Percentiles rank a stretch among this genome's conserved stretches.
Conservation (phyloP, 257 asterid species). For the Scutellaria barbata region DNA sequence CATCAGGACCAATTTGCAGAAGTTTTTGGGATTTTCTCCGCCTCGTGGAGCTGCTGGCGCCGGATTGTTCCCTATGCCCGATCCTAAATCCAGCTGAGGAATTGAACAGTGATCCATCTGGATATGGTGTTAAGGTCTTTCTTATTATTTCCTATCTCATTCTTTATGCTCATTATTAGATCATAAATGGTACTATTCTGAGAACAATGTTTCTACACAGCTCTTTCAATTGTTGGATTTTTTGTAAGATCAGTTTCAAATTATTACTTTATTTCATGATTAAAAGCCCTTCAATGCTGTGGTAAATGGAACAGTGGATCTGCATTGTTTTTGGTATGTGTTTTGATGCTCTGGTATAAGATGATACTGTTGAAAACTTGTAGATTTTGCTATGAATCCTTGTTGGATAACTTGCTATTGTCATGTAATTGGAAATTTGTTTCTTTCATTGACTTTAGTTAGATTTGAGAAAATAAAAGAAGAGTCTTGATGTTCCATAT, state of each 20-base stretch:
- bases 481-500: slow-evolving; percentile 2
- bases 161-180: slow-evolving; percentile 14
- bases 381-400: not conserved
- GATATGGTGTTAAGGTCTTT: slow-evolving; percentile 12
- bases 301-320: not conserved
- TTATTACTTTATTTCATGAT: not conserved
- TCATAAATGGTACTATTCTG: slow-evolving; percentile 8
- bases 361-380: not conserved
- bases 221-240: slow-evolving; percentile 20
- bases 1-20: slow-evolving; percentile 93
- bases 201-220: slow-evolving; percentile 24
- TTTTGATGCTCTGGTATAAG: slow-evolving; percentile 4
- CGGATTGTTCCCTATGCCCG: slow-evolving; percentile 89
- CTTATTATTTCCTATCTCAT: not conserved
- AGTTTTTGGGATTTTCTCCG: slow-evolving; percentile 90
- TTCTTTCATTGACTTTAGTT: not conserved
- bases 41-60: slow-evolving; percentile 98
- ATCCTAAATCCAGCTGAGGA: slow-evolving; percentile 66
- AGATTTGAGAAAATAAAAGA: not conserved
- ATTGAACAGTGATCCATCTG: slow-evolving; percentile 17
- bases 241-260: not conserved
- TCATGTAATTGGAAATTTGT: slow-evolving; percentile 13
- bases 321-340: not conserved
- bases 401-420: not conserved
- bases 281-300: not conserved